Conservation (phyloP, 257 asterid genomes). For the Solanum arcanum region DNA sequence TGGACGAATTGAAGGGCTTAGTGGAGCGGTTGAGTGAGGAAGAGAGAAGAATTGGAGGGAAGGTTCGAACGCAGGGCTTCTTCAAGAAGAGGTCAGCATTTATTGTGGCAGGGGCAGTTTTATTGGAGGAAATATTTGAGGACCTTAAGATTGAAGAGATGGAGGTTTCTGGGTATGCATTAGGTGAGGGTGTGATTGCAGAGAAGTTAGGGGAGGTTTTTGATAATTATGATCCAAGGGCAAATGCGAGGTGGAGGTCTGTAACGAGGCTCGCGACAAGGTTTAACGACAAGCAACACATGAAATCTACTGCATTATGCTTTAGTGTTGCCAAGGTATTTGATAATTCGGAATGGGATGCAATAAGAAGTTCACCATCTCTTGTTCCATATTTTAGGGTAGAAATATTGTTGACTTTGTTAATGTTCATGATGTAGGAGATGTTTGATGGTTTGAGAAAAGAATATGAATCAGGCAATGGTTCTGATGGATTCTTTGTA, state of each 20-base stretch:
- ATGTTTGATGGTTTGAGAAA: constrained; percentile 52
- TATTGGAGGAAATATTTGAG: constrained; percentile 51
- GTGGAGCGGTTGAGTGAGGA: constrained; percentile 35
- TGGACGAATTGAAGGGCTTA: constrained; percentile 41
- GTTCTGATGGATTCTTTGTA: constrained; percentile 9
- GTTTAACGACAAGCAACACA: constrained; percentile 52
- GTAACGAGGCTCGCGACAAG: constrained; percentile 40
- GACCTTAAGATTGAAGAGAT: constrained; percentile 48
- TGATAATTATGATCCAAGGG: constrained; percentile 34
- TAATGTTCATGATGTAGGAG: constrained; percentile 36
- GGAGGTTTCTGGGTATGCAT: constrained; percentile 68
- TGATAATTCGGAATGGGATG: neutral
- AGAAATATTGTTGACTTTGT: neutral
- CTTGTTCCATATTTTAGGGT: neutral
- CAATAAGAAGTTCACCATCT: neutral
- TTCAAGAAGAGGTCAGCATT: constrained; percentile 46
- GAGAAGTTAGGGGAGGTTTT: constrained; percentile 45
- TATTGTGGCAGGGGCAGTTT: constrained; percentile 57
- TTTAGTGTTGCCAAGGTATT: constrained; percentile 48
- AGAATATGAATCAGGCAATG: constrained; percentile 5
- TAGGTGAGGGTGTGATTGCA: constrained; percentile 66
- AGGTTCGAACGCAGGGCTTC: constrained; percentile 20
- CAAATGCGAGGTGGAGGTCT: constrained; percentile 68
- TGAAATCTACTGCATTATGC: constrained; percentile 49
- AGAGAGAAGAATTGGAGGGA: constrained; percentile 33